Percentiles rank a stretch among this genome's conserved stretches.
These are phyloP conservation scores for Aspergillus hiratsukae DNA, from an alignment of 2,329 filamentous ascomycete species.

Conservation along the genomic window DNA sequence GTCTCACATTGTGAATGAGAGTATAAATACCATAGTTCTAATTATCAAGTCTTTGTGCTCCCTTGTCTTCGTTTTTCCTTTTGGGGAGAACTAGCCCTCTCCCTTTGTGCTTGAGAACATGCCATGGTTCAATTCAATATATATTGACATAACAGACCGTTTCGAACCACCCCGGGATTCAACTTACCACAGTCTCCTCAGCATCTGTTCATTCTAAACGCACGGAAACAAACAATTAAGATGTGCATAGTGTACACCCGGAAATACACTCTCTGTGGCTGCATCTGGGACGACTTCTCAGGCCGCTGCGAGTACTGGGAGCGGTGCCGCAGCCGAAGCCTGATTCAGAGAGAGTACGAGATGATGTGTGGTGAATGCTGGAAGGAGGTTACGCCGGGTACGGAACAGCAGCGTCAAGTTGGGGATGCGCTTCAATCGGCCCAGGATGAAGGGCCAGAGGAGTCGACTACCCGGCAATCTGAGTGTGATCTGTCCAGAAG, in stretches of 20 bases:
- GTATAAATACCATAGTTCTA: too few relatives aligned
- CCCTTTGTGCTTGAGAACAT: too few relatives aligned
- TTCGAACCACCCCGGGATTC: not conserved
- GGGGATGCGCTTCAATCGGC: not conserved
- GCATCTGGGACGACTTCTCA: constrained; percentile 14
- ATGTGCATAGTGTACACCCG: constrained; percentile 19
- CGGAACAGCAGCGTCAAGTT: not conserved
- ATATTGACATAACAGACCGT: too few relatives aligned
- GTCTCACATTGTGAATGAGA: not conserved
- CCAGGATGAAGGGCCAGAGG: not conserved
- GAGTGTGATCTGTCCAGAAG: not conserved
- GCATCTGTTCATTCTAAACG: not conserved
- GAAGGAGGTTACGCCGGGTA: constrained; percentile 5
- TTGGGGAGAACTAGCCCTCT: too few relatives aligned
- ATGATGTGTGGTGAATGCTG: constrained; percentile 16
- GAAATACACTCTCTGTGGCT: constrained; percentile 21
- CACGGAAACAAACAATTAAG: not conserved
- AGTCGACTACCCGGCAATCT: not conserved
- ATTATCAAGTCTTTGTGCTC: too few relatives aligned
- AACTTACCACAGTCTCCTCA: not conserved
- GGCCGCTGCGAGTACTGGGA: constrained; percentile 2
- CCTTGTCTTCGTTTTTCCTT: too few relatives aligned
- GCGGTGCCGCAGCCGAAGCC: constrained; percentile 5
- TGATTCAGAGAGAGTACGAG: constrained; percentile 8
- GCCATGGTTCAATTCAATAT: too few relatives aligned